These are phyloP conservation scores for Moringa oleifera DNA, from an alignment of 345 rosid genomes.

Conservation along the genomic window DNA sequence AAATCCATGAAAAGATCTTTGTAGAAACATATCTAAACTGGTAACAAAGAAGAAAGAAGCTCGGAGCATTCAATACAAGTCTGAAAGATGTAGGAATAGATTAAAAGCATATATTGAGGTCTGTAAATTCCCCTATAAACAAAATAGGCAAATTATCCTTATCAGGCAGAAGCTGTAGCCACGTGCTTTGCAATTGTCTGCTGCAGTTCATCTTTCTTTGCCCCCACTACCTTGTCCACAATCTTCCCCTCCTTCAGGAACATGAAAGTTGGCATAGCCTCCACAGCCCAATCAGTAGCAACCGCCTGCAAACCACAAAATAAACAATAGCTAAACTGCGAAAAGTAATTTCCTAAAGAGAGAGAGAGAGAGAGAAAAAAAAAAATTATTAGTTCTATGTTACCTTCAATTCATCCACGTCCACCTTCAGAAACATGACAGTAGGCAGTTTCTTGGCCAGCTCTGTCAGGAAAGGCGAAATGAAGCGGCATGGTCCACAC, in stretches of 20 bases:
- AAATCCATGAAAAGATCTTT: no score
- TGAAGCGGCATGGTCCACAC: conserved; percentile 79
- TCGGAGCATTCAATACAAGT: neutral
- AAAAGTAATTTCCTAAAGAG: no score
- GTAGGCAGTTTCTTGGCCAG: conserved; percentile 56
- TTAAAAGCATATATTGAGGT: neutral
- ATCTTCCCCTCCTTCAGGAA: conserved; percentile 66
- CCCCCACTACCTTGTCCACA: conserved; percentile 70
- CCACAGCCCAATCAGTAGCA: conserved; percentile 63
- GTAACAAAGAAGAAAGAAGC: neutral
- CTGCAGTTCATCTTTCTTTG: conserved; percentile 71
- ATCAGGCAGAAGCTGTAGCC: conserved; percentile 15
- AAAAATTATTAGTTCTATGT: neutral
- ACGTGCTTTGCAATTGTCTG: conserved; percentile 53
- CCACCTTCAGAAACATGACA: conserved; percentile 66
- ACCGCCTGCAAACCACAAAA: conserved; percentile 41
- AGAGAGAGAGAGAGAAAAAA: no score
- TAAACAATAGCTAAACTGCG: no score
- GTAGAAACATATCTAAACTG: no score
- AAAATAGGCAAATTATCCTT: neutral
- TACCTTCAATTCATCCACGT: conserved; percentile 75
- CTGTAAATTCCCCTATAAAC: neutral
- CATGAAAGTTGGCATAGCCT: conserved; percentile 80
- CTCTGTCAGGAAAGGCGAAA: conserved; percentile 62
- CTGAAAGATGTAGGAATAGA: neutral